phyloP scores from a whole-genome alignment of 2,329 filamentous ascomycete species.

The Aureobasidium sp. region DNA sequence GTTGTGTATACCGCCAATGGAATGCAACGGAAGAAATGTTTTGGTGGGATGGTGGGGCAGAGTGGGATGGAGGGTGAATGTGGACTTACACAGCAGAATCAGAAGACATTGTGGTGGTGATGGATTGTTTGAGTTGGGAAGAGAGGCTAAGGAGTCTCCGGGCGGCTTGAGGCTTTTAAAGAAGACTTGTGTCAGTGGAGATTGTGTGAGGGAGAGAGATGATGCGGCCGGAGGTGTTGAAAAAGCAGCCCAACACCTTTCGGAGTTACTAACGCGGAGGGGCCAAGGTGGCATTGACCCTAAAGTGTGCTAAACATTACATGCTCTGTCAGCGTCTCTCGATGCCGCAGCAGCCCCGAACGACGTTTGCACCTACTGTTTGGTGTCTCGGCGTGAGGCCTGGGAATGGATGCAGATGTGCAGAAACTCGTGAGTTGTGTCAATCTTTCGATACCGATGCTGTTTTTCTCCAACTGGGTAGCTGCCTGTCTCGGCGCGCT shows the following conservation, averaged over 20 bases:
- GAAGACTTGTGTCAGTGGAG: conserved; percentile 10
- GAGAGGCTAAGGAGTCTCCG: conserved; percentile 17
- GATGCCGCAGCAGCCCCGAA: conserved; percentile 11
- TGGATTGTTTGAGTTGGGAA: conserved; percentile 16
- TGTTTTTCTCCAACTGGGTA: background rate
- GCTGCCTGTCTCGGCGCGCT: conserved; percentile 1
- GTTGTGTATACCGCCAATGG: conserved; percentile 1
- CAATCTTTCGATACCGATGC: background rate
- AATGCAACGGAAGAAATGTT: conserved; percentile 10
- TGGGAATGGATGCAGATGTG: background rate
- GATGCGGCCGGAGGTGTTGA: conserved; percentile 12
- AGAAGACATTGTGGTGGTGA: conserved; percentile 21
- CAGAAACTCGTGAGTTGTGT: background rate
- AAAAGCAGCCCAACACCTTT: conserved; percentile 14
- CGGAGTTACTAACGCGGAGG: conserved; percentile 13
- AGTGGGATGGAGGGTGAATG: conserved; percentile 2
- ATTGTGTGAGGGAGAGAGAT: conserved; percentile 10
- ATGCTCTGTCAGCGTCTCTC: conserved; percentile 13
- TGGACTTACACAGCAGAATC: conserved; percentile 24
- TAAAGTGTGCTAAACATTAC: conserved; percentile 11
- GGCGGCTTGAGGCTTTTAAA: conserved; percentile 14
- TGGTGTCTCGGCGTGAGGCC: background rate
- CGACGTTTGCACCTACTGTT: conserved; percentile 12
- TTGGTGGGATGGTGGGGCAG: conserved; percentile 14
- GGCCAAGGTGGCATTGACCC: conserved; percentile 14